Evolutionary conservation across 139 green algal genomes (phyloP).

Genomic region (Coelastrella sp.): DNA sequence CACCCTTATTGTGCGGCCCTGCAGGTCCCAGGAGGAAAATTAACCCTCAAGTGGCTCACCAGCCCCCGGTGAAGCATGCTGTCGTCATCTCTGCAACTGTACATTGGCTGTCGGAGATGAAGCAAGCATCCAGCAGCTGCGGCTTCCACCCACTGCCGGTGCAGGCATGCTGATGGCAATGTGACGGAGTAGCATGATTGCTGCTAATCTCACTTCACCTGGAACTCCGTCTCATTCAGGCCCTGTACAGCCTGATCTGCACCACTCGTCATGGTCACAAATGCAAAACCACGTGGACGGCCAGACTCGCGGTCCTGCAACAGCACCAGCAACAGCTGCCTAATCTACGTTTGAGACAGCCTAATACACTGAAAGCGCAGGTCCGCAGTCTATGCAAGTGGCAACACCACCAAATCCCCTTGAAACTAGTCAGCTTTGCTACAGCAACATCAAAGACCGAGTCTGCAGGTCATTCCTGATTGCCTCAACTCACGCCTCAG

Average conservation of each 20-base stretch:
- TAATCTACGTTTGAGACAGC: too few species aligned
- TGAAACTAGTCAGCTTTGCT: too few species aligned
- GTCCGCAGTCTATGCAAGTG: too few species aligned
- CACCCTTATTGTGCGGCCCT: slow-evolving; percentile 62
- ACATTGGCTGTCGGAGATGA: neutral
- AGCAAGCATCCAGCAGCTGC: neutral
- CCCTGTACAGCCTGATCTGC: slow-evolving; percentile 51
- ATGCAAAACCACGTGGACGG: slow-evolving; percentile 77
- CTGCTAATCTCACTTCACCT: neutral
- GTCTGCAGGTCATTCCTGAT: too few species aligned
- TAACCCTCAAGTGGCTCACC: too few species aligned
- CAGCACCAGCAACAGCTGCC: neutral
- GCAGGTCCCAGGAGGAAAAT: neutral
- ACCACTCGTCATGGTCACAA: slow-evolving; percentile 72
- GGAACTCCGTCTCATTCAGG: slow-evolving; percentile 65
- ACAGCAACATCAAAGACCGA: too few species aligned
- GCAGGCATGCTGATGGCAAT: neutral
- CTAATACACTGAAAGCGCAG: too few species aligned
- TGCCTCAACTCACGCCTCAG: too few species aligned
- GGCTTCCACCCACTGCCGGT: neutral
- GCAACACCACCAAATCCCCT: too few species aligned
- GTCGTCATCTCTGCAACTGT: neutral
- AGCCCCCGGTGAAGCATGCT: too few species aligned
- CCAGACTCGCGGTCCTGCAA: slow-evolving; percentile 74
- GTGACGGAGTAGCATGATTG: neutral